These are phyloP conservation scores for Wickerhamomyces kurtzmanii DNA, from an alignment of 805 yeast species.

Conservation along the genomic window DNA sequence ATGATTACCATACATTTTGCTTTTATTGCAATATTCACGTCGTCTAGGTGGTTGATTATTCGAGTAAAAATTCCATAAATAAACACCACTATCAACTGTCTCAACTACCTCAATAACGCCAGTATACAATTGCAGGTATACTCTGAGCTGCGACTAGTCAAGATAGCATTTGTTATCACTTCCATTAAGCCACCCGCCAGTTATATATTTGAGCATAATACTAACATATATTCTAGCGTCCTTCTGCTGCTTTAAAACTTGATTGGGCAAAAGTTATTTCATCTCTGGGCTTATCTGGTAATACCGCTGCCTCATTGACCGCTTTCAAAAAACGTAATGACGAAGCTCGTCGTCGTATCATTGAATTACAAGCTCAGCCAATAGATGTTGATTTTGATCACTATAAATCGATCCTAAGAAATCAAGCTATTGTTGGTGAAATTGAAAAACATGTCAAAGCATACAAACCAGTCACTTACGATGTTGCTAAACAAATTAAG, in stretches of 20 bases:
- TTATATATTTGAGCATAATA: constrained; percentile 1
- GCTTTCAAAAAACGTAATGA: constrained; percentile 98
- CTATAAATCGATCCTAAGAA: constrained; percentile 76
- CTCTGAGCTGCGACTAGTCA: too few relatives aligned
- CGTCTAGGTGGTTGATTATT: too few relatives aligned
- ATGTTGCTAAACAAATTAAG: constrained; percentile 82
- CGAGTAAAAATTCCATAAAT: too few relatives aligned
- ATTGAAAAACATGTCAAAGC: constrained; percentile 66
- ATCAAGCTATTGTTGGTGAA: constrained; percentile 68
- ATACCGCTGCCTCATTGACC: constrained; percentile 80
- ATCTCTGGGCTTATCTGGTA: constrained; percentile 85
- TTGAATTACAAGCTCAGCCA: constrained; percentile 62
- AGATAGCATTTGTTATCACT: too few relatives aligned
- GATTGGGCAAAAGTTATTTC: constrained; percentile 92
- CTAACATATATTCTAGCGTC: constrained; percentile 22
- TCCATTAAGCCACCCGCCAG: too few relatives aligned
- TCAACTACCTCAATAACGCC: too few relatives aligned
- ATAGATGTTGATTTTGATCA: constrained; percentile 71
- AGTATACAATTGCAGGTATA: too few relatives aligned
- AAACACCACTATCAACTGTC: too few relatives aligned
- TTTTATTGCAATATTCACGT: too few relatives aligned
- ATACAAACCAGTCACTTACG: constrained; percentile 80
- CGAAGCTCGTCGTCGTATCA: constrained; percentile 82
- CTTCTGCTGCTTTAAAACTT: constrained; percentile 69
- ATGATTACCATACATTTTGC: too few relatives aligned